Conservation (phyloP, 2,329 filamentous ascomycete species). For the Calonectria leucothoes region DNA sequence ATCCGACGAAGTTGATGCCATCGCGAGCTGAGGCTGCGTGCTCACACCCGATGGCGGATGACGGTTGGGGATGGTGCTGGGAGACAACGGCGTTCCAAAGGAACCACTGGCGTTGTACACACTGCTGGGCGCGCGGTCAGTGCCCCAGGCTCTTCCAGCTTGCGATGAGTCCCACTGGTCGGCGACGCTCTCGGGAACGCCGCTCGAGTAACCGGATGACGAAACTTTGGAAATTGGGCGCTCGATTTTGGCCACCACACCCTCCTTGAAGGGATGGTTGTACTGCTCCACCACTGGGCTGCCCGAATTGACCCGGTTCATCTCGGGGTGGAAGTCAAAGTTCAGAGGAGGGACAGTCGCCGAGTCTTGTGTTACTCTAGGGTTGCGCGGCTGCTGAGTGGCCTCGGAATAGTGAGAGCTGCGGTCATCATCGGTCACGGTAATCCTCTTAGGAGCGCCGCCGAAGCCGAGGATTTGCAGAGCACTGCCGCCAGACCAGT, state of each 20-base stretch:
- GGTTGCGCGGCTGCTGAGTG: conserved; percentile 36
- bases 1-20: conserved; percentile 67
- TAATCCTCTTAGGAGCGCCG: conserved; percentile 58
- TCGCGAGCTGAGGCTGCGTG: conserved; percentile 62
- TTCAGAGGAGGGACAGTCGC: conserved; percentile 76
- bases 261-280: conserved; percentile 64
- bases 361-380: conserved; percentile 72
- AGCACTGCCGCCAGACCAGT: conserved; percentile 80
- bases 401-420: conserved; percentile 67
- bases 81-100: conserved; percentile 53
- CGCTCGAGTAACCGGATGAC: conserved; percentile 71
- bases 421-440: conserved; percentile 61
- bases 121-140: conserved; percentile 63
- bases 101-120: conserved; percentile 62
- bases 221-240: conserved; percentile 64
- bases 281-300: conserved; percentile 77
- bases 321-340: conserved; percentile 70
- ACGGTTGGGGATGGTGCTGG: conserved; percentile 46
- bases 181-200: conserved; percentile 72
- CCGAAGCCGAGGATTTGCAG: conserved; percentile 74
- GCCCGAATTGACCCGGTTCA: conserved; percentile 75
- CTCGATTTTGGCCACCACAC: conserved; percentile 71
- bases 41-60: conserved; percentile 53
- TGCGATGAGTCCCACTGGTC: conserved; percentile 66
- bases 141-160: conserved; percentile 59